Conservation (phyloP, 371 early-diverging fungal genomes). For the Rhizopus arrhizus region DNA sequence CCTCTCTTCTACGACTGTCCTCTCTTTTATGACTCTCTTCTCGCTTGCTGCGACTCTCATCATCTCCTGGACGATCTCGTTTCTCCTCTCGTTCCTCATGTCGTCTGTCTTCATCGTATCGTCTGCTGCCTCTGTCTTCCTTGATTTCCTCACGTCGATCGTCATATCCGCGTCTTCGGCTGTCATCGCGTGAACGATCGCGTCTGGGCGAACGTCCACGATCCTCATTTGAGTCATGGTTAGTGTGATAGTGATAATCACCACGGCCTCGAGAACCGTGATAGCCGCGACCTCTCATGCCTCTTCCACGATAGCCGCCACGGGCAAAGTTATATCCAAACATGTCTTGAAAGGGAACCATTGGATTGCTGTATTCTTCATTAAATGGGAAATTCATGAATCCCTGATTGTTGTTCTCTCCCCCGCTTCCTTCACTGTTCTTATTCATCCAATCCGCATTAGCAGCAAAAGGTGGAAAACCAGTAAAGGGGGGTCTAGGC, state of each 20-base stretch:
- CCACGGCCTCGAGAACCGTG: slow-evolving; percentile 16
- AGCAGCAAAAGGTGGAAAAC: slow-evolving; percentile 34
- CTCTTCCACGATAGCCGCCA: slow-evolving; percentile 37
- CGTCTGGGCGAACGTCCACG: slow-evolving; percentile 10
- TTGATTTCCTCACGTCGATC: slow-evolving; percentile 9
- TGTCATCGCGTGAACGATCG: slow-evolving; percentile 7
- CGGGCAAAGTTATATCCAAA: slow-evolving; percentile 31
- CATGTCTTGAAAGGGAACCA: slow-evolving; percentile 35
- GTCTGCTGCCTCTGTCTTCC: slow-evolving; percentile 23
- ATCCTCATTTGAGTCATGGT: slow-evolving; percentile 5
- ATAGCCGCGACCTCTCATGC: slow-evolving; percentile 28
- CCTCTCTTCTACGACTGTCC: too few species aligned
- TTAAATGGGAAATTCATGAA: slow-evolving; percentile 7
- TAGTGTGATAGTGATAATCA: neutral
- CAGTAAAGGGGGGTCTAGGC: slow-evolving; percentile 41
- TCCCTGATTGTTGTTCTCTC: neutral
- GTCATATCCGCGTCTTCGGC: slow-evolving; percentile 18
- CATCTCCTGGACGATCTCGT: neutral
- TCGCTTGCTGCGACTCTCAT: slow-evolving; percentile 14
- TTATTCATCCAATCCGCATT: slow-evolving; percentile 25
- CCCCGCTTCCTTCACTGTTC: neutral
- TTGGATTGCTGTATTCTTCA: slow-evolving; percentile 6
- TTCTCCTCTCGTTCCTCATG: slow-evolving; percentile 19
- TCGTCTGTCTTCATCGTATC: slow-evolving; percentile 12
- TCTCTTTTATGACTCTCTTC: neutral